Base-by-base conservation (phyloP, 2,329 filamentous ascomycete species). In the Gnomoniopsis sp. region DNA sequence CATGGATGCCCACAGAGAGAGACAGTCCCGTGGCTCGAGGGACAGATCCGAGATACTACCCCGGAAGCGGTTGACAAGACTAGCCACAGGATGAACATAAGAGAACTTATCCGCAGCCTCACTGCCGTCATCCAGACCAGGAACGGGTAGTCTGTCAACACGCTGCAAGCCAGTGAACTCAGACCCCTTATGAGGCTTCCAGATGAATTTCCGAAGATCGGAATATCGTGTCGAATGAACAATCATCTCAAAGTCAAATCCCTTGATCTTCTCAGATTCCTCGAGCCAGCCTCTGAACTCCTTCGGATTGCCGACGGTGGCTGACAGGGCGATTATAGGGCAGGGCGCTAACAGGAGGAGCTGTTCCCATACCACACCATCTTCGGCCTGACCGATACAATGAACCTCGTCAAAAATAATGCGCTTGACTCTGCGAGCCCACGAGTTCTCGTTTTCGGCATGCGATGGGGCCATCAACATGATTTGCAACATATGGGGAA, bases 401-500 rank as follows among this genome's bases (percentile, higher is more conserved):
- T 93, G 89, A 2, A 93, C 86, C 72, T 93, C 89, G 66, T 93
- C 89, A 59, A 93, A 93, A 53, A 93, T 91, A 67, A 93, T 91
- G 51, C 88, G 81, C 65, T 85, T 89, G 15, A 93, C 80, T 54
- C 87, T 77, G 3, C 79, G 78, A 0, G 88, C 82, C 89, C 89
- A 93, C 0, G 78, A 71, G 30, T 65, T 74, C 1, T 64, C 51
- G 2, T 76, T 74, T 10, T 79, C 82, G 3, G 88, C 86, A 64
- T 91, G 89, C 0, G 77, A 75, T 0, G 88, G 85, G 0, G 83
- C 79, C 52, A 89, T 74, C 1, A 93, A 76, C 87, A 93, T 90
- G 55, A 90, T 91, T 65, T 93, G 89, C 2, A 93, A 75, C 43
- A 93, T 87, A 67, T 91, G 86, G 0, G 89, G 89, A 0, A 93